phyloP scores from a whole-genome alignment of 2,329 filamentous ascomycete species.

The Fusarium heterosporum region DNA sequence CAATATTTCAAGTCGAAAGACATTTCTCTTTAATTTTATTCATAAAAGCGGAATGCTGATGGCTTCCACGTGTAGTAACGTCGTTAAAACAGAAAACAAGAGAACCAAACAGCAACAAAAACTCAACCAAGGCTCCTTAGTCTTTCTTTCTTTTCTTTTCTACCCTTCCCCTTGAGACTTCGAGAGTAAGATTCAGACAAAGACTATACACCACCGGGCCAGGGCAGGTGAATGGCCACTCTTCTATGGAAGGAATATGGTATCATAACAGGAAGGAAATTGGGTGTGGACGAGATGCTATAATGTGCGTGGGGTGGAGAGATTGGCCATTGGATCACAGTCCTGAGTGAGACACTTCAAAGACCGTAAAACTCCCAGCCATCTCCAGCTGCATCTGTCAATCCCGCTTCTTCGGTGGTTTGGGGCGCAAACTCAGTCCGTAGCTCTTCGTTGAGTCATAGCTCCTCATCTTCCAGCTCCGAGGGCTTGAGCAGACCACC shows the following conservation, averaged over 20 bases:
- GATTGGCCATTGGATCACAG: not conserved
- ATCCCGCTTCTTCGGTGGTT: conserved; percentile 45
- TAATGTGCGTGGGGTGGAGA: not conserved
- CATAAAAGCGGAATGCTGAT: conserved; percentile 21
- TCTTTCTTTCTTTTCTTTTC: conserved; percentile 19
- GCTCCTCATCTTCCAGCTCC: conserved; percentile 91
- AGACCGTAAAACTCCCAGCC: conserved; percentile 76
- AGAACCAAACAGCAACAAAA: conserved; percentile 7
- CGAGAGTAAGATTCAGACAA: conserved; percentile 25
- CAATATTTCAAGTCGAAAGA: conserved; percentile 18
- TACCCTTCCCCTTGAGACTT: conserved; percentile 16
- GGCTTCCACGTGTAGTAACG: conserved; percentile 9
- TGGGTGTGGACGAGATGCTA: conserved; percentile 30
- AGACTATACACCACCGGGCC: conserved; percentile 31
- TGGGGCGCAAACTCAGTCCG: conserved; percentile 68
- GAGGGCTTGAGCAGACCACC: conserved; percentile 96
- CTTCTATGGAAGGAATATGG: conserved; percentile 49
- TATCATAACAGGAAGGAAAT: conserved; percentile 51
- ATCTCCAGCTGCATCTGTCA: conserved; percentile 55
- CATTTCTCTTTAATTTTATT: conserved; percentile 40
- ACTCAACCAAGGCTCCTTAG: conserved; percentile 26
- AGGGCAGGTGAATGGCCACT: conserved; percentile 31
- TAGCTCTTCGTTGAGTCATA: conserved; percentile 83
- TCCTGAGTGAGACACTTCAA: conserved; percentile 47
- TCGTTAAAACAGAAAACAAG: conserved; percentile 7